These are phyloP conservation scores for Cerioporus squamosus DNA, from an alignment of 1,284 basidiomycete species.

Conservation along the genomic window DNA sequence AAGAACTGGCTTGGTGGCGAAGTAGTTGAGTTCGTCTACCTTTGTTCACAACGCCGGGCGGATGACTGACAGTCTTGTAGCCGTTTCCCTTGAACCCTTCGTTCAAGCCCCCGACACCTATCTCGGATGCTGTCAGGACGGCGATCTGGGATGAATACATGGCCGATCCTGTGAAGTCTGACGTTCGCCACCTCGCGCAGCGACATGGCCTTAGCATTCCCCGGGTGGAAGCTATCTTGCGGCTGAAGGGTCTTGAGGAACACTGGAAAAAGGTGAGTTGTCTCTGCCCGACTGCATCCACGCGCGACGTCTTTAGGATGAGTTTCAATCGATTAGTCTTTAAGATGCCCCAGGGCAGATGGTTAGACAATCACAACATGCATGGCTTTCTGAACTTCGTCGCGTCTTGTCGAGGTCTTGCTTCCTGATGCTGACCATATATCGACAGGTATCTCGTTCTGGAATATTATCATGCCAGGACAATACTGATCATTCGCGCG, in stretches of 20 bases:
- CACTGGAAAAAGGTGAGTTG: slow-evolving; percentile 70
- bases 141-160: slow-evolving; percentile 62
- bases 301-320: slow-evolving; percentile 51
- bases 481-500: slow-evolving; percentile 7
- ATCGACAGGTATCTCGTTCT: slow-evolving; percentile 26
- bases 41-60: neutral
- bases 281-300: slow-evolving; percentile 15
- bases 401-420: slow-evolving; percentile 16
- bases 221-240: slow-evolving; percentile 79
- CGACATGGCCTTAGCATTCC: slow-evolving; percentile 70
- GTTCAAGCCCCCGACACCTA: slow-evolving; percentile 77
- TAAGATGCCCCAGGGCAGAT: slow-evolving; percentile 60
- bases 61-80: slow-evolving; percentile 38
- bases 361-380: slow-evolving; percentile 57
- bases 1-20: slow-evolving; percentile 62
- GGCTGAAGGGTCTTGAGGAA: slow-evolving; percentile 77
- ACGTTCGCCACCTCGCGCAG: slow-evolving; percentile 62
- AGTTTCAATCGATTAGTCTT: slow-evolving; percentile 85
- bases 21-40: slow-evolving; percentile 52
- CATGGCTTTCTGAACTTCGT: slow-evolving; percentile 49
- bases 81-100: slow-evolving; percentile 84
- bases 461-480: neutral
- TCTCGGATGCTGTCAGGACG: slow-evolving; percentile 63
- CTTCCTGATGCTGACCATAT: slow-evolving; percentile 20
- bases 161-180: slow-evolving; percentile 57